Base-by-base conservation (phyloP, 495 filamentous ascomycete genomes). In the Pseudomonodictys pantanalensis region DNA sequence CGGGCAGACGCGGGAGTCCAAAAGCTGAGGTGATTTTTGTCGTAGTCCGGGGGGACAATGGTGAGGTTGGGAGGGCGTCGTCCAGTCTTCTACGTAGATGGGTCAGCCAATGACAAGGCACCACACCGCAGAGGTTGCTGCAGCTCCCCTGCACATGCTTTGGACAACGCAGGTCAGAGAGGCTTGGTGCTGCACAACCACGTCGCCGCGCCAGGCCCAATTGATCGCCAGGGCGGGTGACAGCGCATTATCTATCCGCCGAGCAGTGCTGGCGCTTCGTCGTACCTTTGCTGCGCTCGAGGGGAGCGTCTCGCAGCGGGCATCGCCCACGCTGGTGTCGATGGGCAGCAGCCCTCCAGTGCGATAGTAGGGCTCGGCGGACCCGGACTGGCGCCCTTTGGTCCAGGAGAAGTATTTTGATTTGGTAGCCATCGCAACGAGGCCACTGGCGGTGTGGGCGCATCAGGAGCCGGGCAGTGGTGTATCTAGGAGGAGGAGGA, bases 391-490 rank as follows among this genome's bases (percentile, higher is more conserved):
- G 47, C 71, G 69, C 24, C 69, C 69, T 47, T 73, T 73, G 24
- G 71, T 69, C 71, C 71, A 73, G 41, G 71, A 71, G 38, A 72
- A 71, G 60, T 72, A 68, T 44, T 69, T 72, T 15, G 52, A 20
- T 25, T 45, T 51, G 38, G 69, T 67, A 4, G 69, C 65, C 71
- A 73, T 73, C 8, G 47, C 53, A 26, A 29, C 46, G n/a, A n/a
- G n/a, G n/a, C n/a, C n/a, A n/a, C n/a, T n/a, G n/a, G n/a, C n/a
- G n/a, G n/a, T n/a, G n/a, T n/a, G n/a, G n/a, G 51, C 57, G 23
- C 44, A 24, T 24, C n/a, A 30, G 50, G 46, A 32, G 24, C 20
- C 51, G n/a, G 9, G 4, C 26, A 7, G n/a, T 48, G 9, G 42
- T 20, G 7, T 23, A 20, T 53, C 44, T 24, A 12, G 50, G 44